A percentile compares a stretch with the other conserved stretches of the same genome.
Conservation (phyloP, 192 early-diverging fungal genomes). For the Backusella psychrophila region DNA sequence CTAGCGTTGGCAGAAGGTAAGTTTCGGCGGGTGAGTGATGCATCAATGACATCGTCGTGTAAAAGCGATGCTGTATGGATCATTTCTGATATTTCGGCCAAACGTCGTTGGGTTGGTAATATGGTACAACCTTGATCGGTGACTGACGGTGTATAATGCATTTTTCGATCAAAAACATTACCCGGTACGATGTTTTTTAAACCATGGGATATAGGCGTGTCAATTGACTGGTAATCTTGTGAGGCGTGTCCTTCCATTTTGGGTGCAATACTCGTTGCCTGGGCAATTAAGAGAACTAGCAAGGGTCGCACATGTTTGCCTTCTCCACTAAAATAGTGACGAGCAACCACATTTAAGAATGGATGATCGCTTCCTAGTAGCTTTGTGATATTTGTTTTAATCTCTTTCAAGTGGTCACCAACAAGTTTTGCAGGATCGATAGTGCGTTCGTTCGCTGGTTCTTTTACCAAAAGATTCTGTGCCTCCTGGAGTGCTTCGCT, state of each 20-base stretch:
- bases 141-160: slow-evolving; percentile 28
- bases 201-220: slow-evolving; percentile 55
- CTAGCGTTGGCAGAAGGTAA: slow-evolving; percentile 76
- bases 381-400: slow-evolving; percentile 81
- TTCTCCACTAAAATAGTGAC: slow-evolving; percentile 84
- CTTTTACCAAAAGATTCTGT: slow-evolving; percentile 41
- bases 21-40: slow-evolving; percentile 69
- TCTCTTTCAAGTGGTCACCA: slow-evolving; percentile 78
- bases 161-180: slow-evolving; percentile 3
- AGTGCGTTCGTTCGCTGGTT: slow-evolving; percentile 25
- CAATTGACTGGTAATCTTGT: slow-evolving; percentile 56
- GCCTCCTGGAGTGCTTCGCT: slow-evolving; percentile 53
- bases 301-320: slow-evolving; percentile 94
- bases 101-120: slow-evolving; percentile 83
- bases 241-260: slow-evolving; percentile 40
- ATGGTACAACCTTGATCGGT: slow-evolving; percentile 46
- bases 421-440: slow-evolving; percentile 77
- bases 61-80: slow-evolving; percentile 95
- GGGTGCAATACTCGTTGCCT: slow-evolving; percentile 74
- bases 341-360: slow-evolving; percentile 82
- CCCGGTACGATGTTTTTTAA: slow-evolving; percentile 29
- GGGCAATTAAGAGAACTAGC: slow-evolving; percentile 84
- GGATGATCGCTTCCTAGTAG: slow-evolving; percentile 88
- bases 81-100: slow-evolving; percentile 98
- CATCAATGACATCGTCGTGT: slow-evolving; percentile 88